These are phyloP conservation scores for Trametes cinnabarina DNA, from an alignment of 768 basidiomycete genomes.

Conservation along the genomic window DNA sequence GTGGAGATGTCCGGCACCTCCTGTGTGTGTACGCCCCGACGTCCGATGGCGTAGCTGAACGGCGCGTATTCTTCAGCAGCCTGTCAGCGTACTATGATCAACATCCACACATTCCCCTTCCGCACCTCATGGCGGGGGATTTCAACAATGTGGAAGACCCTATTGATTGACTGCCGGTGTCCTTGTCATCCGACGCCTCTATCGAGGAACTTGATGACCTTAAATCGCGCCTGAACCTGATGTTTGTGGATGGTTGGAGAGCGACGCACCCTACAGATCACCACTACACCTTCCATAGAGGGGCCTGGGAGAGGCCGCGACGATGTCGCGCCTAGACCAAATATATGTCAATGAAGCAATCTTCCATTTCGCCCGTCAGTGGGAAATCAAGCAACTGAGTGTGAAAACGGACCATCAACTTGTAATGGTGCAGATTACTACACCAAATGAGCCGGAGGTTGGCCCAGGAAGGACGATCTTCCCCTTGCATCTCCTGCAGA, in stretches of 20 bases:
- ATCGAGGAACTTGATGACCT: neutral
- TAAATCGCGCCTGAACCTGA: neutral
- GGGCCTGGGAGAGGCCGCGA: neutral
- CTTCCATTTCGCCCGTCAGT: neutral
- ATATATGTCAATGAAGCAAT: neutral
- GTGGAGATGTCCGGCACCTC: neutral
- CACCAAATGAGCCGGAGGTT: too few species aligned
- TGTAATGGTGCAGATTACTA: too few species aligned
- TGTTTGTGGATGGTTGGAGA: neutral
- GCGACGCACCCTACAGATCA: neutral
- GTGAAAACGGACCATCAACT: too few species aligned
- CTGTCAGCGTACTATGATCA: neutral
- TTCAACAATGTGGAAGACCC: slow-evolving; percentile 1
- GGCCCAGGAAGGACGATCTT: too few species aligned
- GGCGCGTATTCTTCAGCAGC: neutral
- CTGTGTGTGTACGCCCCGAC: slow-evolving; percentile 3
- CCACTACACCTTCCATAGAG: neutral
- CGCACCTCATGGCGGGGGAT: neutral
- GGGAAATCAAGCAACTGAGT: neutral
- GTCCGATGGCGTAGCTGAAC: neutral
- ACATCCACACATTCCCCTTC: neutral
- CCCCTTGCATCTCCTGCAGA: too few species aligned
- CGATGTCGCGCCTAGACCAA: neutral
- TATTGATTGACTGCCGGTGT: neutral
- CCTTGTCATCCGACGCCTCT: too few species aligned